Evolutionary conservation across 352 stramenopile genomes (phyloP).

Genomic region (Globisporangium nagaii): DNA sequence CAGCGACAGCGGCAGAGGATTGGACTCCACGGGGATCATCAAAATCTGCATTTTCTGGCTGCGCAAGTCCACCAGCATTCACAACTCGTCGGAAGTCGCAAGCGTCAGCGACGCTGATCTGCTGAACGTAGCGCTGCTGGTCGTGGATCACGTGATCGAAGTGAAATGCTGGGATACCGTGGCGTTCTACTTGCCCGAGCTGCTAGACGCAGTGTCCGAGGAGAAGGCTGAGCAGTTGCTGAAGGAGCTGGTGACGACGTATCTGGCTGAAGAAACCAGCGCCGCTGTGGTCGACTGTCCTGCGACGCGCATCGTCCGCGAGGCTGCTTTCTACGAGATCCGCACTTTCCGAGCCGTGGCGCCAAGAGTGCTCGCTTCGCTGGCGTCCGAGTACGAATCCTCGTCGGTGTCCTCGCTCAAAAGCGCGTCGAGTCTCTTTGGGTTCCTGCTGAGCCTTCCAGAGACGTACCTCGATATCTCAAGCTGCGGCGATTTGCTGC

Average conservation of each 20-base stretch:
- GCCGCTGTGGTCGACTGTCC: slow-evolving; percentile 12
- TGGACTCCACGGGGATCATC: slow-evolving; percentile 50
- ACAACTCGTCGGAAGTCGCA: slow-evolving; percentile 12
- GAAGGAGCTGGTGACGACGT: slow-evolving; percentile 25
- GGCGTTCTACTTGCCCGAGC: slow-evolving; percentile 62
- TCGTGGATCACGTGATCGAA: slow-evolving; percentile 54
- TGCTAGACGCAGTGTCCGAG: slow-evolving; percentile 32
- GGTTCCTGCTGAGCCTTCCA: slow-evolving; percentile 28
- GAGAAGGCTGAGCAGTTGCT: slow-evolving; percentile 22
- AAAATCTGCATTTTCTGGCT: slow-evolving; percentile 77
- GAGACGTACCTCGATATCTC: slow-evolving; percentile 22
- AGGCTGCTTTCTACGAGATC: slow-evolving; percentile 85
- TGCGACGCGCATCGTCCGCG: slow-evolving; percentile 43
- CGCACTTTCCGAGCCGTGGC: slow-evolving; percentile 33
- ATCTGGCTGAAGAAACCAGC: slow-evolving; percentile 22
- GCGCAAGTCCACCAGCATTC: slow-evolving; percentile 16
- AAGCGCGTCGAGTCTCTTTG: slow-evolving; percentile 16
- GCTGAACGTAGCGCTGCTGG: slow-evolving; percentile 27
- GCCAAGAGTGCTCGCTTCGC: slow-evolving; percentile 25
- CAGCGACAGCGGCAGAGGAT: slow-evolving; percentile 7
- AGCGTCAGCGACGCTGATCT: slow-evolving; percentile 12
- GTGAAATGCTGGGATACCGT: slow-evolving; percentile 69
- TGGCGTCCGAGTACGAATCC: slow-evolving; percentile 11
- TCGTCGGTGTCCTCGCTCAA: neutral
- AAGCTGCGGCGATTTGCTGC: slow-evolving; percentile 11